A percentile compares a stretch with the other conserved stretches of the same genome.
Evolutionary conservation across 805 yeast genomes (phyloP).

Genomic region (Geotrichum ghanense): DNA sequence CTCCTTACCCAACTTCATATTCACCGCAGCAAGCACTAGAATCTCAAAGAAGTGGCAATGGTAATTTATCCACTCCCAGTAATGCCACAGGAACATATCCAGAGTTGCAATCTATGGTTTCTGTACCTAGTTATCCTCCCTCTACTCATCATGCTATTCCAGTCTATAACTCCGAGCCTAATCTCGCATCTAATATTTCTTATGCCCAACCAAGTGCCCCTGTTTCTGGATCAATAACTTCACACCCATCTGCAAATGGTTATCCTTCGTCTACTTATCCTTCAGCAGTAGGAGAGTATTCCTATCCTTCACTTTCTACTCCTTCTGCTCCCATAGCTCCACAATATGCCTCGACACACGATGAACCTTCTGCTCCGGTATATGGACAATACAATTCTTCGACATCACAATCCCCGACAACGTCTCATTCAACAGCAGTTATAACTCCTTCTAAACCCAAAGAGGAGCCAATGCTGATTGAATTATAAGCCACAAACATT

Average conservation of each 20-base stretch:
- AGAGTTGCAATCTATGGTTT: neutral
- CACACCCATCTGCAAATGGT: neutral
- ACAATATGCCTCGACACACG: neutral
- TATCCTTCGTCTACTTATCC: neutral
- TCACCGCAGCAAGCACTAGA: constrained; percentile 2
- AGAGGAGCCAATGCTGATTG: neutral
- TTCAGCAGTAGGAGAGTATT: neutral
- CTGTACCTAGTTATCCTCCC: neutral
- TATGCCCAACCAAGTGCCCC: neutral
- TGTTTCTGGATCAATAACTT: neutral
- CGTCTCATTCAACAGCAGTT: neutral
- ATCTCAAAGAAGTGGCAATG: neutral
- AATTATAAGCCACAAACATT: too few species aligned
- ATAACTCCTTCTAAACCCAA: neutral
- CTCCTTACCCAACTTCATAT: neutral
- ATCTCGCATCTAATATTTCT: neutral
- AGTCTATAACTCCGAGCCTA: neutral
- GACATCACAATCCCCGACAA: neutral
- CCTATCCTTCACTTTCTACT: neutral
- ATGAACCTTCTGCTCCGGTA: neutral
- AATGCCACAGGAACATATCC: neutral
- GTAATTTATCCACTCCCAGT: too few species aligned
- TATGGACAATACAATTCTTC: neutral
- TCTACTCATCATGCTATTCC: neutral
- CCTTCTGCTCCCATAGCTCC: neutral